Base-by-base conservation (phyloP, 2,329 filamentous ascomycete species). In the Pseudocercospora ulei region DNA sequence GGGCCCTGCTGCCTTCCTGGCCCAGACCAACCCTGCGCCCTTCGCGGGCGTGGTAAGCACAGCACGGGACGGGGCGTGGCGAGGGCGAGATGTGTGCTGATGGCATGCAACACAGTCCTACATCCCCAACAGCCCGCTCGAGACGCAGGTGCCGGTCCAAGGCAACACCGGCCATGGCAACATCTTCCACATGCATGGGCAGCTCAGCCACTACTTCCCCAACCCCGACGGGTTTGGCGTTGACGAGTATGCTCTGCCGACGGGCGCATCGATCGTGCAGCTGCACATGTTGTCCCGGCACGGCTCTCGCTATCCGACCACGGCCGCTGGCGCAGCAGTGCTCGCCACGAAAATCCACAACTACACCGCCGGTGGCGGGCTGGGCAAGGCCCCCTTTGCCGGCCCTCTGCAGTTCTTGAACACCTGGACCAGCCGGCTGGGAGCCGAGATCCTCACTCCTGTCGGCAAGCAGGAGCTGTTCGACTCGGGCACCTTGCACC, bases 231-330 rank as follows among this genome's bases (percentile, higher is more conserved):
- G 82, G 1, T 86, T 85, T 47, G 82, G 82, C 2, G 78, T 82
- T 0, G 65, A 79, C 9, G 82, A 87, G 59, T 81, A 79, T 51
- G 68, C 79, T 2, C 58, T 83, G 9, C 81, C 80, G 1, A 58
- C 65, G 4, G 79, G 75, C 7, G 72, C 80, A 0, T 75, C 79
- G 41, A 80, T 85, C 34, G 66, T 77, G 17, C 78, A 82, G 63
- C 65, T 86, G 28, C 65, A 80, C 63, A 78, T 85, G 75, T 65
- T 85, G 3, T 79, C 78, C 7, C 73, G 82, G 1, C 81, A 86
- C 55, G 82, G 82, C 5, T 70, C 78, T 24, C 70, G 82, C 8
- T 87, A 86, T 58, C 82, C 82, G 0, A 81, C 80, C 2, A 64
- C 65, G 2, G 70, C 69, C 0, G 67, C 73, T 20, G 70, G 71